Evolutionary conservation across 441 rosid genomes (phyloP).

Genomic region (Erodium trifolium): DNA sequence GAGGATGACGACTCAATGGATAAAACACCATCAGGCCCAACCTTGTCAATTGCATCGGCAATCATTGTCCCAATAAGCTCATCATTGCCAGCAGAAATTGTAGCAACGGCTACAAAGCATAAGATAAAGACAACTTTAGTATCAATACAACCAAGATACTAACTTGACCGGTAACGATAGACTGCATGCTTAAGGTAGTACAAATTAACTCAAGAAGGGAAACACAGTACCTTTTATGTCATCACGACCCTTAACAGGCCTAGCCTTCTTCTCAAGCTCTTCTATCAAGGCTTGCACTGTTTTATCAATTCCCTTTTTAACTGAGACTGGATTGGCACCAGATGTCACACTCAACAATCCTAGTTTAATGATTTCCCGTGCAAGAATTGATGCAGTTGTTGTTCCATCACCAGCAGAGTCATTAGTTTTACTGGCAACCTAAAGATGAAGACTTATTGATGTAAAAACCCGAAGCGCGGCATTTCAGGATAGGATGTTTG

Average conservation of each 20-base stretch:
- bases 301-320: conserved; percentile 80
- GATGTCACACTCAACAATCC: conserved; percentile 82
- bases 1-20: conserved; percentile 98
- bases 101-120: conserved; percentile 57
- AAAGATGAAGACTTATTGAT: not conserved
- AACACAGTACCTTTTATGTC: conserved; percentile 63
- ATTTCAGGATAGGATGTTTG: not conserved
- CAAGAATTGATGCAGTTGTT: conserved; percentile 47
- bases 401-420: conserved; percentile 99
- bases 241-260: conserved; percentile 80
- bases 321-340: conserved; percentile 90
- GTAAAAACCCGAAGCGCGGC: not conserved
- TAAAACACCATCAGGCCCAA: conserved; percentile 97
- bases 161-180: not conserved
- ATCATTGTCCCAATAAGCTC: conserved; percentile 83
- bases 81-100: conserved; percentile 94
- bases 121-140: not conserved
- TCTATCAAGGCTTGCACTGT: conserved; percentile 62
- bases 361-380: conserved; percentile 78
- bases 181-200: not conserved
- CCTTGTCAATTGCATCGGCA: conserved; percentile 97
- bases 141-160: not conserved
- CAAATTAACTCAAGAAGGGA: not conserved
- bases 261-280: conserved; percentile 77
- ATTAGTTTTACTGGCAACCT: conserved; percentile 98